These are phyloP conservation scores for Solanum rostratum DNA, from an alignment of 257 asterid genomes.

Conservation along the genomic window DNA sequence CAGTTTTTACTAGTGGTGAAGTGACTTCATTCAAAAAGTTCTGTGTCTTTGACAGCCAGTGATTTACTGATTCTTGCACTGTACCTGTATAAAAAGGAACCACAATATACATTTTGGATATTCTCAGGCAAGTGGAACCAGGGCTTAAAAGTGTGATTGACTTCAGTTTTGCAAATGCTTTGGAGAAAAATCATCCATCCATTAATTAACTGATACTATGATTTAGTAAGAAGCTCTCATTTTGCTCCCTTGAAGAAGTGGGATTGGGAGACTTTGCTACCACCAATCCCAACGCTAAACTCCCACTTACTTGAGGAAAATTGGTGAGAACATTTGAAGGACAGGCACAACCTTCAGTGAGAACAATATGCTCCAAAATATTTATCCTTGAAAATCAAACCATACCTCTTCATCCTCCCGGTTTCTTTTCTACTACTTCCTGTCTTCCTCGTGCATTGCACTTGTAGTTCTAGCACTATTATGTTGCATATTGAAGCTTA, in stretches of 20 bases:
- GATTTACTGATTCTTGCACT: constrained; percentile 67
- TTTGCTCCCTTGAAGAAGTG: not conserved
- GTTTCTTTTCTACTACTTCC: not conserved
- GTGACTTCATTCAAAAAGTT: constrained; percentile 60
- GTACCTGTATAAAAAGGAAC: constrained; percentile 41
- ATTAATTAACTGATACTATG: not conserved
- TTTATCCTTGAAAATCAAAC: not conserved
- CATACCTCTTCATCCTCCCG: not conserved
- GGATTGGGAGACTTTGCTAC: not conserved
- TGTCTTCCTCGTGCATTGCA: not conserved
- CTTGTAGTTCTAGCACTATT: not conserved
- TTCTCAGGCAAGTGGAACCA: not conserved
- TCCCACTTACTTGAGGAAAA: not conserved
- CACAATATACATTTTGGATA: not conserved
- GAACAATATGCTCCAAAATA: not conserved
- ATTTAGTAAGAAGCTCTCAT: not conserved
- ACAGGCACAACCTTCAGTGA: not conserved
- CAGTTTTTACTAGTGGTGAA: constrained; percentile 70
- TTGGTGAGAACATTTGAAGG: not conserved
- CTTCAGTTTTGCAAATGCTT: not conserved
- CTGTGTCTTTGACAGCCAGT: constrained; percentile 78
- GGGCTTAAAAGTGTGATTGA: not conserved
- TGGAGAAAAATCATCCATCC: not conserved
- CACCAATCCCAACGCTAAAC: not conserved
- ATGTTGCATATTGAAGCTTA: not conserved